A percentile compares a stretch with the other conserved stretches of the same genome.
These are phyloP conservation scores for Anthostomella pinea DNA, from an alignment of 2,329 filamentous ascomycete species.

Conservation along the genomic window DNA sequence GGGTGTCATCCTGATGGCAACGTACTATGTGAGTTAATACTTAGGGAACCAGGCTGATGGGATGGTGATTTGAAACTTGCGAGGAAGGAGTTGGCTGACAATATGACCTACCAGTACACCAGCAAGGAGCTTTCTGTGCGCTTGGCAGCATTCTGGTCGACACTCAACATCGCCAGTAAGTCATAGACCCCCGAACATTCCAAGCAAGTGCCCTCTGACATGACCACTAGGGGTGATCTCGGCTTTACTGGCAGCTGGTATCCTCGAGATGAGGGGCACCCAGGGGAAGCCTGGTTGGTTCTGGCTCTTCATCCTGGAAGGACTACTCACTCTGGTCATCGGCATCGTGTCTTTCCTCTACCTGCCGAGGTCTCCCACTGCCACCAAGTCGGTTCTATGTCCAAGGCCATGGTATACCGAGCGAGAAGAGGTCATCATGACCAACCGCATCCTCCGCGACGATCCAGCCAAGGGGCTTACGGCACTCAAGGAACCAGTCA, in stretches of 20 bases:
- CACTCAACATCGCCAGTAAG: conserved; percentile 47
- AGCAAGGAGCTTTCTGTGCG: conserved; percentile 65
- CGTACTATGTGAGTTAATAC: conserved; percentile 52
- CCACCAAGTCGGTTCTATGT: conserved; percentile 60
- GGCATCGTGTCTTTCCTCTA: conserved; percentile 60
- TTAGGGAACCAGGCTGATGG: not conserved
- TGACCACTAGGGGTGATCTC: conserved; percentile 6
- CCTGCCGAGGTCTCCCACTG: conserved; percentile 62
- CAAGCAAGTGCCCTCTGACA: not conserved
- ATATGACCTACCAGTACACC: conserved; percentile 51
- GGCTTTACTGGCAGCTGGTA: conserved; percentile 51
- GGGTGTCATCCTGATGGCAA: conserved; percentile 64
- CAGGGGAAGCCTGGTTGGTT: conserved; percentile 52
- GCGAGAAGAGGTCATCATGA: conserved; percentile 66
- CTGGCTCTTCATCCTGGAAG: conserved; percentile 46
- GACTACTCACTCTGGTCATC: conserved; percentile 42
- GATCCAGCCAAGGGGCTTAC: conserved; percentile 49
- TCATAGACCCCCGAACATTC: not conserved
- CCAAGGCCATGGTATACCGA: conserved; percentile 66
- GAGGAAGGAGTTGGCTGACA: too few species aligned
- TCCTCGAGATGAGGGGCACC: conserved; percentile 48
- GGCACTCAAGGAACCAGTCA: conserved; percentile 2
- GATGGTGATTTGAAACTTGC: too few species aligned
- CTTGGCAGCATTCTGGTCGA: conserved; percentile 69
- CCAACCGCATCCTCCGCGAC: conserved; percentile 55